phyloP scores from a whole-genome alignment of 495 filamentous ascomycete species.

The Filosporella fistucella region DNA sequence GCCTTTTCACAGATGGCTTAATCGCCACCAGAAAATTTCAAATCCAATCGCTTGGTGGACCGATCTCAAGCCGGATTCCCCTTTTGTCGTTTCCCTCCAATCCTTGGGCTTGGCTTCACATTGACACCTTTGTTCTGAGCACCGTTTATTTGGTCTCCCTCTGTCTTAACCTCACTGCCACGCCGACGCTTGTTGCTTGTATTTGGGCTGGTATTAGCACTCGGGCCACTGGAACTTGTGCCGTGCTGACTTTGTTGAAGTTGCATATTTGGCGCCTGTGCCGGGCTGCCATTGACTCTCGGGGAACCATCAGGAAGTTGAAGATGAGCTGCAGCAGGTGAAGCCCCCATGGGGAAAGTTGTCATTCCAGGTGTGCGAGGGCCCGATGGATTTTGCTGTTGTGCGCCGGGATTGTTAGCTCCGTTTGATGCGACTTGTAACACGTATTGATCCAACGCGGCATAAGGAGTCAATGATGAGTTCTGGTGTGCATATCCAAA shows the following conservation, averaged over 20 bases:
- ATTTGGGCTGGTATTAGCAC: slow-evolving; percentile 81
- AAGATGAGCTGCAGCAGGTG: slow-evolving; percentile 49
- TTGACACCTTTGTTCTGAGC: slow-evolving; percentile 39
- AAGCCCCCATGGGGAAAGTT: slow-evolving; percentile 48
- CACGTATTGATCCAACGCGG: slow-evolving; percentile 59
- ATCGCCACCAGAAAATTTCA: too few species aligned
- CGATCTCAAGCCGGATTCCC: slow-evolving; percentile 25
- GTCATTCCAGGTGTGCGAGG: slow-evolving; percentile 38
- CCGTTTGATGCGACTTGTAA: slow-evolving; percentile 24
- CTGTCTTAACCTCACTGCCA: slow-evolving; percentile 69
- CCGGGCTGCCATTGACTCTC: slow-evolving; percentile 49
- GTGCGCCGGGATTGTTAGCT: background rate
- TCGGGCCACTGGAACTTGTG: slow-evolving; percentile 63
- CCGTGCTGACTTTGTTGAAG: slow-evolving; percentile 71
- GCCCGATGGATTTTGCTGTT: slow-evolving; percentile 13
- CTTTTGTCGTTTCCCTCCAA: slow-evolving; percentile 52
- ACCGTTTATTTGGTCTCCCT: slow-evolving; percentile 46
- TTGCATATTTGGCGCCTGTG: slow-evolving; percentile 62
- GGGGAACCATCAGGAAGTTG: slow-evolving; percentile 54
- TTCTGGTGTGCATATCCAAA: slow-evolving; percentile 58
- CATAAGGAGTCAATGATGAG: slow-evolving; percentile 51
- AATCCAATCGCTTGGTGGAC: background rate
- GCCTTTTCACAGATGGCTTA: too few species aligned
- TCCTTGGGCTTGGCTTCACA: slow-evolving; percentile 54
- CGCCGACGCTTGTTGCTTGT: slow-evolving; percentile 73